Evolutionary conservation across 345 rosid genomes (phyloP).

Genomic region (Salix arbutifolia): DNA sequence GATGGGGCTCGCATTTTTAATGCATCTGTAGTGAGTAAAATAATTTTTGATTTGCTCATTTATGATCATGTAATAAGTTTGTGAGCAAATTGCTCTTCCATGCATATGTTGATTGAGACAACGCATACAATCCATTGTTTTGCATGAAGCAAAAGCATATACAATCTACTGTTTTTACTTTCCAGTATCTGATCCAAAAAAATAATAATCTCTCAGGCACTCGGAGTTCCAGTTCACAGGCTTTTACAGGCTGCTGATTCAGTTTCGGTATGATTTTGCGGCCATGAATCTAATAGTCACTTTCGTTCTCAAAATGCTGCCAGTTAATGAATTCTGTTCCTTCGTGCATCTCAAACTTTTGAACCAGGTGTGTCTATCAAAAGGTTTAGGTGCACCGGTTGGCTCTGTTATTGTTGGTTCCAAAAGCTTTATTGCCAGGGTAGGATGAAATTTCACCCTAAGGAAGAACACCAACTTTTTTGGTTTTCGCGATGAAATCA

Average conservation of each 20-base stretch:
- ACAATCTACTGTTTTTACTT: neutral
- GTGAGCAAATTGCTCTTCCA: neutral
- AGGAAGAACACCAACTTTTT: constrained; percentile 1
- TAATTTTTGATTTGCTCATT: neutral
- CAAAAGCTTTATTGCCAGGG: constrained; percentile 66
- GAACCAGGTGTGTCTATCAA: constrained; percentile 73
- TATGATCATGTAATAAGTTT: neutral
- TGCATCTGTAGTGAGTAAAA: constrained; percentile 72
- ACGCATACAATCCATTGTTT: neutral
- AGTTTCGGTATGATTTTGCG: constrained; percentile 47
- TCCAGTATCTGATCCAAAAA: constrained; percentile 14
- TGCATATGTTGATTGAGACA: neutral
- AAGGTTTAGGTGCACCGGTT: constrained; percentile 92
- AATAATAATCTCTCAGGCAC: constrained; percentile 51
- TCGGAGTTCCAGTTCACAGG: constrained; percentile 73
- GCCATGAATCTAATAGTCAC: neutral
- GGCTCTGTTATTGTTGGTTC: constrained; percentile 93
- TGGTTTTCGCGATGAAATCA: neutral
- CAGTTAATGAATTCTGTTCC: neutral
- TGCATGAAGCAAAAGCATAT: neutral
- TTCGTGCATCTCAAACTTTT: constrained; percentile 6
- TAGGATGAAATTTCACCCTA: constrained; percentile 14
- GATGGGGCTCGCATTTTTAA: constrained; percentile 97
- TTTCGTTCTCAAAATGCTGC: neutral
- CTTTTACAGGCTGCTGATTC: constrained; percentile 89